phyloP scores from a whole-genome alignment of 208 protist species.

The Trypanosoma grayi region DNA sequence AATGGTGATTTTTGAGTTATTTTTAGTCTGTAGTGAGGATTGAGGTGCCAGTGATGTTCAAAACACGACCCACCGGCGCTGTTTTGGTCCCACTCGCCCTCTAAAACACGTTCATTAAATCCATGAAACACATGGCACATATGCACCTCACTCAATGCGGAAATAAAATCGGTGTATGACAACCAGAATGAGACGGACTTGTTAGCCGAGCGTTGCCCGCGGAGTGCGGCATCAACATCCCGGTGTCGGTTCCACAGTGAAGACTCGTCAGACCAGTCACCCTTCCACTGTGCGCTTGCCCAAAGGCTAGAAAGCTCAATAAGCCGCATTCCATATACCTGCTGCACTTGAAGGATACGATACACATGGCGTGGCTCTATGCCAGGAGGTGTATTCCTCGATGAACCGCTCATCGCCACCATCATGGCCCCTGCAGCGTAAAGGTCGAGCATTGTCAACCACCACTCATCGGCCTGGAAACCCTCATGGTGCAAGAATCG shows the following conservation, averaged over 20 bases:
- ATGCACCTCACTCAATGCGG: conserved; percentile 64
- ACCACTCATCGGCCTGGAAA: conserved; percentile 53
- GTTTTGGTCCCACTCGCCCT: conserved; percentile 52
- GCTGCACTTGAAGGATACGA: conserved; percentile 52
- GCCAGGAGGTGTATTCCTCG: conserved; percentile 32
- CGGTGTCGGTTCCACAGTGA: conserved; percentile 57
- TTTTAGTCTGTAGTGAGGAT: conserved; percentile 75
- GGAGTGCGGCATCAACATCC: conserved; percentile 50
- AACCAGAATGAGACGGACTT: conserved; percentile 67
- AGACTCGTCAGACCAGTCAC: conserved; percentile 77
- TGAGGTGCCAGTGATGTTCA: conserved; percentile 56
- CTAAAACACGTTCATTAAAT: conserved; percentile 41
- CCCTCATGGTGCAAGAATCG: conserved; percentile 37
- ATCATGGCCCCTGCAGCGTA: conserved; percentile 21
- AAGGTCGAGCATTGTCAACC: conserved; percentile 33
- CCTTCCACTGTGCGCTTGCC: conserved; percentile 40
- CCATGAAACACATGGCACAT: conserved; percentile 59
- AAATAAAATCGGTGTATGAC: conserved; percentile 74
- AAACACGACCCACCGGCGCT: conserved; percentile 51
- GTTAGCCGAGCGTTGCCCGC: conserved; percentile 2
- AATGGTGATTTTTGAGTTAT: conserved; percentile 36
- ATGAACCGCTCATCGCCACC: conserved; percentile 40
- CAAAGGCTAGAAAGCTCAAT: conserved; percentile 57
- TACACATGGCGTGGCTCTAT: conserved; percentile 59
- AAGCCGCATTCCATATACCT: conserved; percentile 58